Base-by-base conservation (phyloP, 116 monocot species). In the Posidonia oceanica region DNA sequence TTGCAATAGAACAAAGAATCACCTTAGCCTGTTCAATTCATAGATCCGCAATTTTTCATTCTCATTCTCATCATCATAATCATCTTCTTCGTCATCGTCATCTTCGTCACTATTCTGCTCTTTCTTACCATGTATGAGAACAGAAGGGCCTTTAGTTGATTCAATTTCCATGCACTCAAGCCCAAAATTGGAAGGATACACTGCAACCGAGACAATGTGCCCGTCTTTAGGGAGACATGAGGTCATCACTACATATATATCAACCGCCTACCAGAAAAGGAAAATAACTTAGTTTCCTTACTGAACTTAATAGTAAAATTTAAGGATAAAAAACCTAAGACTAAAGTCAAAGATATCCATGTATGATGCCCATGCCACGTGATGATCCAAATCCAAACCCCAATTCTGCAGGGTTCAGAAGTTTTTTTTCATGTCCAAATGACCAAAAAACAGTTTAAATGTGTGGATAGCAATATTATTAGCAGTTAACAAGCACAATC, bases 111-210 rank as follows among this genome's bases (percentile, higher is more conserved):
- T 75, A 52, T 73, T 75, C 18, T 69, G 17, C 2, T 71, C 79
- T n/a, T 77, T 73, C 39, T 75, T 68, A 36, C 48, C 76, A 69
- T 78, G 64, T 17, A 97, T 67, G 4, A 97, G 85, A 72, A 48
- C 79, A 76, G 76, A 74, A 48, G 97, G 97, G 2, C 92, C 92
- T 67, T 73, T 73, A 68, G 69, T 66, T 61, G 82, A 76, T 82
- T 97, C 97, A 70, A 78, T 68, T 67, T 91, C 85, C 92, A 92
- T 89, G 78, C 92, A 84, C 69, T 89, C 85, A 8, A 82, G 72
- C 36, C 97, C 97, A 85, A 85, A 92, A 54, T 97, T 87, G 38
- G 97, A 87, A 38, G 97, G 92, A 80, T 97, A 97, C 41, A 97
- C 64, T 40, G 79, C 22, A 1, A 92, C 89, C 5, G 88, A 87